Percentiles rank a stretch among this genome's conserved stretches.
Conservation (phyloP, 345 rosid genomes). For the Balakata baccata region DNA sequence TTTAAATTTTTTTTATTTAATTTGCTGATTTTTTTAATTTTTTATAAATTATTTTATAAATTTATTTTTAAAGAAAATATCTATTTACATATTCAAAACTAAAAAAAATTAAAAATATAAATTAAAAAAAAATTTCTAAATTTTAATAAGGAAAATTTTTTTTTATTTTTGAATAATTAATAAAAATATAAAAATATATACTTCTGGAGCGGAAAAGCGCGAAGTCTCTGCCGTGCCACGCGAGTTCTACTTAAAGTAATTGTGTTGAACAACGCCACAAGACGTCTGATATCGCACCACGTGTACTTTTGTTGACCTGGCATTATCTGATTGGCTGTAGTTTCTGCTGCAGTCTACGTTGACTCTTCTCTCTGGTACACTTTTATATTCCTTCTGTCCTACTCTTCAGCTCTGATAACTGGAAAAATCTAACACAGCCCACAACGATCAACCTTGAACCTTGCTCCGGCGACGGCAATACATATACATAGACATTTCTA, state of each 20-base stretch:
- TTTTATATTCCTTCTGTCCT: neutral
- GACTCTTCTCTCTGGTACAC: neutral
- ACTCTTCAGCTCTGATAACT: neutral
- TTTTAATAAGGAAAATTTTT: too few relatives aligned
- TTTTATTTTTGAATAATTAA: too few relatives aligned
- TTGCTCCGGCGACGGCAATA: neutral
- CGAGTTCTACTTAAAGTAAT: neutral
- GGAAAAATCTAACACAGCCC: neutral
- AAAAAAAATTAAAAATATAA: too few relatives aligned
- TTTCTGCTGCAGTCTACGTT: neutral
- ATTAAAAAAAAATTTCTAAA: too few relatives aligned
- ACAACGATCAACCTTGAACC: neutral
- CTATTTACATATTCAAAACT: too few relatives aligned
- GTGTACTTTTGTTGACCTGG: constrained; percentile 4
- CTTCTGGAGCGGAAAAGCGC: neutral
- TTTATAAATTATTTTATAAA: too few relatives aligned
- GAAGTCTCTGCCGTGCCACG: neutral
- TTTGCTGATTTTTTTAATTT: too few relatives aligned
- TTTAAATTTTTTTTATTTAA: too few relatives aligned
- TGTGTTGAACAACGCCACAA: neutral
- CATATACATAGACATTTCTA: neutral
- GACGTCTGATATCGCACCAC: constrained; percentile 14
- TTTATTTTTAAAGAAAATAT: too few relatives aligned
- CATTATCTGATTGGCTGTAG: neutral
- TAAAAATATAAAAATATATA: too few relatives aligned